Evolutionary conservation across 495 filamentous ascomycete species (phyloP).

Genomic region (Penicillium daleae): DNA sequence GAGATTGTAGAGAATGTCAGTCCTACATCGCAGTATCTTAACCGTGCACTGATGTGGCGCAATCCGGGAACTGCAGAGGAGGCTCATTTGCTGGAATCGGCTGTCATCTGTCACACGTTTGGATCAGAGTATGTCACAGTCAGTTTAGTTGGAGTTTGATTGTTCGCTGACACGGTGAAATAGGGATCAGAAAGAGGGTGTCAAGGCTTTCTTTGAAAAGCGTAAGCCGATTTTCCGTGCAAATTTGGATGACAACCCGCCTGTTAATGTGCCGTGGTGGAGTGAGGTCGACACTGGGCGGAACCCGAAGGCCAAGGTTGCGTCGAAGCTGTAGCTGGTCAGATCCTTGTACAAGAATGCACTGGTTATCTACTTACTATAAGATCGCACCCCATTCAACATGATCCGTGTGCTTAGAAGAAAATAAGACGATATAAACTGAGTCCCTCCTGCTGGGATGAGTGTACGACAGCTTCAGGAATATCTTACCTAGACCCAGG

Average conservation of each 20-base stretch:
- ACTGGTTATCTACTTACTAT: neutral
- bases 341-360: neutral
- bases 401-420: neutral
- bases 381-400: neutral
- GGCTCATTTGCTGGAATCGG: constrained; percentile 62
- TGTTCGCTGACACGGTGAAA: constrained; percentile 8
- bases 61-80: constrained; percentile 57
- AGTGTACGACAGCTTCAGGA: neutral
- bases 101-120: constrained; percentile 60
- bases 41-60: constrained; percentile 64
- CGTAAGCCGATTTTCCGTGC: constrained; percentile 55
- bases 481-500: neutral
- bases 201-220: constrained; percentile 53
- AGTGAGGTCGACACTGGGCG: constrained; percentile 37
- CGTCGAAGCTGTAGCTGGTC: constrained; percentile 34
- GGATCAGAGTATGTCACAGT: constrained; percentile 35
- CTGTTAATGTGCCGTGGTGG: constrained; percentile 37
- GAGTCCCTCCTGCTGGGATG: neutral
- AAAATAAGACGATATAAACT: neutral
- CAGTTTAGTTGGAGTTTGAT: too few species aligned
- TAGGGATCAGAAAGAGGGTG: constrained; percentile 54
- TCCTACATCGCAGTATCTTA: constrained; percentile 55
- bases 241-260: constrained; percentile 38
- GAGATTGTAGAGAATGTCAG: constrained; percentile 64
- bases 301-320: constrained; percentile 25